These are phyloP conservation scores for Blechomonas ayalai DNA, from an alignment of 208 protist genomes.

Conservation along the genomic window DNA sequence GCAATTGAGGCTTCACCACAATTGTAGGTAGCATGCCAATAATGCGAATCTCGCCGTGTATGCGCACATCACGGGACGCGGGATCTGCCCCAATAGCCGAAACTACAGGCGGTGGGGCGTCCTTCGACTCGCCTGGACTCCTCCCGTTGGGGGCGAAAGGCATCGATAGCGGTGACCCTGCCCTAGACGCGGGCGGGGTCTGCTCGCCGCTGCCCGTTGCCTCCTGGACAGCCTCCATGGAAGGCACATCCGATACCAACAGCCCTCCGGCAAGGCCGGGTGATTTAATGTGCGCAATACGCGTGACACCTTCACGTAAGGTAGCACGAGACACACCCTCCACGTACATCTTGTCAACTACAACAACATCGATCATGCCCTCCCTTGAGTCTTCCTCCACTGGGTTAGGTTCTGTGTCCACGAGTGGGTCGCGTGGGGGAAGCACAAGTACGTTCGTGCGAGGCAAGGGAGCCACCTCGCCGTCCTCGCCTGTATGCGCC, in stretches of 20 bases:
- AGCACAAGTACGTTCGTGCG: constrained; percentile 62
- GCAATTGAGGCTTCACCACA: constrained; percentile 59
- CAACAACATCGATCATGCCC: constrained; percentile 9
- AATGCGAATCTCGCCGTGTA: constrained; percentile 36
- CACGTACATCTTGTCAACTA: constrained; percentile 46
- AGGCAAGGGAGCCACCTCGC: constrained; percentile 34
- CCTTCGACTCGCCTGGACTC: constrained; percentile 14
- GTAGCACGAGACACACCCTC: constrained; percentile 41
- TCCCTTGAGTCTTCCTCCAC: background rate
- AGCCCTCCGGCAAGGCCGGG: too few relatives aligned
- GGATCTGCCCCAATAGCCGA: constrained; percentile 22
- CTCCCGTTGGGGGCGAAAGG: too few relatives aligned
- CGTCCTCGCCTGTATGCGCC: constrained; percentile 39
- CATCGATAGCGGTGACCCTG: too few relatives aligned
- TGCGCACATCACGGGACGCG: constrained; percentile 32
- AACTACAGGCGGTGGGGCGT: constrained; percentile 1
- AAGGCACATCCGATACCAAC: too few relatives aligned
- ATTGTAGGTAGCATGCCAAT: constrained; percentile 54
- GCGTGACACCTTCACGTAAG: too few relatives aligned
- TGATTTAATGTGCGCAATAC: too few relatives aligned
- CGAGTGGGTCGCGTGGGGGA: constrained; percentile 6
- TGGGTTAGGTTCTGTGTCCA: constrained; percentile 4
- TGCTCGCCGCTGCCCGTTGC: too few relatives aligned
- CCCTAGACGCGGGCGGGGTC: too few relatives aligned
- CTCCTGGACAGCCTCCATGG: too few relatives aligned